phyloP scores from a whole-genome alignment of 345 rosid species.

The Dovyalis caffra region DNA sequence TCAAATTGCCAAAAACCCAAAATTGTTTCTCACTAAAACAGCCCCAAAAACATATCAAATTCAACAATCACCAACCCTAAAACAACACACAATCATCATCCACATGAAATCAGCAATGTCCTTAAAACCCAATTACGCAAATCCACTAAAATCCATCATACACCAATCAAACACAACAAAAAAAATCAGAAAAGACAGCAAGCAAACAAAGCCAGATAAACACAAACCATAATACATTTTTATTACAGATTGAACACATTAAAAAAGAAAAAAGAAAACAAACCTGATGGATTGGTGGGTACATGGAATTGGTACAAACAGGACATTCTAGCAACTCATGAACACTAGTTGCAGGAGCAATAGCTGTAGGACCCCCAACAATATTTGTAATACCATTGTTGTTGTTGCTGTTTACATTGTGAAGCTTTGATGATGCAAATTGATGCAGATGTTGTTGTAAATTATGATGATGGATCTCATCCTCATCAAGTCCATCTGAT shows the following conservation, averaged over 20 bases:
- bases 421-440: constrained; percentile 63
- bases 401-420: constrained; percentile 29
- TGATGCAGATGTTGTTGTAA: constrained; percentile 44
- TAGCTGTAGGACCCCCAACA: constrained; percentile 54
- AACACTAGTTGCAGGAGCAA: constrained; percentile 43
- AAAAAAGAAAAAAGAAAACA: too few relatives aligned
- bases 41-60: not conserved
- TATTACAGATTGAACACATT: not conserved
- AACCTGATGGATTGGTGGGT: constrained; percentile 75
- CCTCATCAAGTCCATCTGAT: constrained; percentile 60
- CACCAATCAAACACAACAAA: constrained; percentile 6
- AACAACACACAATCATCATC: not conserved
- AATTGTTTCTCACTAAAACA: not conserved
- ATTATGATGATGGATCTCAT: constrained; percentile 62
- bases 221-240: constrained; percentile 1
- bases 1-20: not conserved
- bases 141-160: constrained; percentile 15
- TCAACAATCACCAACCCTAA: not conserved
- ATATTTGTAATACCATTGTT: constrained; percentile 28
- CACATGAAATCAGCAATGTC: constrained; percentile 2
- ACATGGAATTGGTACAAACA: constrained; percentile 52
- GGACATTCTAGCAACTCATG: constrained; percentile 79
- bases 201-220: not conserved
- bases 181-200: not conserved
- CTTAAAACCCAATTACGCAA: constrained; percentile 9